A percentile compares a stretch with the other conserved stretches of the same genome.
Evolutionary conservation across 1,284 basidiomycete species (phyloP).

Genomic region (Ceratobasidium sp.): DNA sequence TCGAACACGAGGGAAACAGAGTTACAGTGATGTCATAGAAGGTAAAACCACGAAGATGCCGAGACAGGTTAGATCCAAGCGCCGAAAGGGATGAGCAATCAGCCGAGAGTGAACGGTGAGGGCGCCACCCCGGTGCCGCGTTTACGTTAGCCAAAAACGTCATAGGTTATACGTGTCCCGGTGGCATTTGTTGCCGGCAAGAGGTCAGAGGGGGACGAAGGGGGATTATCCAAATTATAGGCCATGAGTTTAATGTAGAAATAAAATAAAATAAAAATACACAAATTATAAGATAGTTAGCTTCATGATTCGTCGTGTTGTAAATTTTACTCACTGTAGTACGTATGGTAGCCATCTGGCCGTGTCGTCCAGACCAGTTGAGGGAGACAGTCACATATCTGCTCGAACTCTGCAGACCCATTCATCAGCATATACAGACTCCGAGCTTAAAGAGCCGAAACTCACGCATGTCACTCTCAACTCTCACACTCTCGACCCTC

Average conservation of each 20-base stretch:
- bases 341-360: slow-evolving; percentile 41
- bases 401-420: slow-evolving; percentile 26
- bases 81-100: background rate
- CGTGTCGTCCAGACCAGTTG: slow-evolving; percentile 37
- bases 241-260: background rate
- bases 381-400: slow-evolving; percentile 41
- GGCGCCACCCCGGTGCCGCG: background rate
- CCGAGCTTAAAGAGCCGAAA: background rate
- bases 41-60: too few species aligned
- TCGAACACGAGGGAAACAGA: background rate
- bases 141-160: background rate
- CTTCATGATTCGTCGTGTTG: background rate
- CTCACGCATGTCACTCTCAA: slow-evolving; percentile 32
- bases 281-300: background rate
- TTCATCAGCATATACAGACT: background rate
- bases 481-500: slow-evolving; percentile 25
- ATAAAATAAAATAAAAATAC: background rate
- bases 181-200: background rate
- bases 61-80: background rate
- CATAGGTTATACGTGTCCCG: background rate
- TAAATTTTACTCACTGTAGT: slow-evolving; percentile 30
- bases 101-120: background rate
- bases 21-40: background rate
- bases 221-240: too few species aligned
- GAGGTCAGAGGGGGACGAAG: background rate